Evolutionary conservation across 139 green algal genomes (phyloP).

Genomic region (Chlamydomonas sp.): DNA sequence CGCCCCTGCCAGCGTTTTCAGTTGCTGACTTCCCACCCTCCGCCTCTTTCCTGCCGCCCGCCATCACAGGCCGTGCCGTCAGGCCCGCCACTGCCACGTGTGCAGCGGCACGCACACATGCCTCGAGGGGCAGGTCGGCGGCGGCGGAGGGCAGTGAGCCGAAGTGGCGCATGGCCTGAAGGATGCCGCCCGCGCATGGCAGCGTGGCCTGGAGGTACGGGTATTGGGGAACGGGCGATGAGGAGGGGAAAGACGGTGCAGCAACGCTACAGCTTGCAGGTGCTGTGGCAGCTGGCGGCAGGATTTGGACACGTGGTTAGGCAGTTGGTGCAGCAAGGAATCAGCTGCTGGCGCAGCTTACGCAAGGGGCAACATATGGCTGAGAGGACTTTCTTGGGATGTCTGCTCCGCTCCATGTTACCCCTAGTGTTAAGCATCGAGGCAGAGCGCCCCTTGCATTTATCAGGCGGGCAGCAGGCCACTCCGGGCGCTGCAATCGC

Average conservation of each 20-base stretch:
- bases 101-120: background rate
- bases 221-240: too few species aligned
- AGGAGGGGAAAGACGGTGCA: constrained; percentile 15
- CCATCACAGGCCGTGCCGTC: background rate
- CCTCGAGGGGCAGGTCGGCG: background rate
- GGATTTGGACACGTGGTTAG: background rate
- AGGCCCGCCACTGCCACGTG: too few species aligned
- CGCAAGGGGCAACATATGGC: background rate
- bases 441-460: too few species aligned
- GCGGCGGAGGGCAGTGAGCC: constrained; percentile 25
- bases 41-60: background rate
- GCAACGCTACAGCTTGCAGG: background rate
- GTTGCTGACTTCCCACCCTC: background rate
- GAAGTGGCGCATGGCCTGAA: constrained; percentile 87
- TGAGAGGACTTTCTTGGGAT: background rate
- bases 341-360: background rate
- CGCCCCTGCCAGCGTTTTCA: background rate
- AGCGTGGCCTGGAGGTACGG: constrained; percentile 59
- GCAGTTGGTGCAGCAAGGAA: background rate
- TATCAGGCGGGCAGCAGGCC: too few species aligned
- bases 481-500: too few species aligned
- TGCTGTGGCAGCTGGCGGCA: background rate
- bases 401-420: too few species aligned
- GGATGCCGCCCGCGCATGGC: constrained; percentile 87
- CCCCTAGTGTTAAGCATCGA: too few species aligned